A percentile compares a stretch with the other conserved stretches of the same genome.
phyloP scores from a whole-genome alignment of 345 rosid species.

The Linum usitatissimum region DNA sequence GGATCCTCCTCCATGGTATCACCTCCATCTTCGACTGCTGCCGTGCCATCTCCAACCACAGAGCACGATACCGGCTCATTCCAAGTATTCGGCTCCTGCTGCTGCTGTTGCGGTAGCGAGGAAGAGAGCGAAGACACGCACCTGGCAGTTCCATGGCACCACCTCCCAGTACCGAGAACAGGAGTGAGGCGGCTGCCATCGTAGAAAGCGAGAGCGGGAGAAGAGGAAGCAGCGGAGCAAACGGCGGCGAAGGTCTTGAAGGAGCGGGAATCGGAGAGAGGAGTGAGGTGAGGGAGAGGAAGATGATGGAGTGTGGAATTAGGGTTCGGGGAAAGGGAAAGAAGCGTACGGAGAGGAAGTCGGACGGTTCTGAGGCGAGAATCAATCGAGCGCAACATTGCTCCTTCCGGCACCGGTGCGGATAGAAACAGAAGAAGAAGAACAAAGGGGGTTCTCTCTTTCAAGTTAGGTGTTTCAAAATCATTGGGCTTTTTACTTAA shows the following conservation, averaged over 20 bases:
- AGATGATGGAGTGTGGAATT: background rate
- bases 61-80: constrained; percentile 11
- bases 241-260: background rate
- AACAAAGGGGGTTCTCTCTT: too few relatives aligned
- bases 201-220: background rate
- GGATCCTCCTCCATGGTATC: constrained; percentile 25
- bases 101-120: constrained; percentile 5
- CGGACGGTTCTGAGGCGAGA: background rate
- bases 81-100: constrained; percentile 12
- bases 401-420: background rate
- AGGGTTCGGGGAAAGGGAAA: background rate
- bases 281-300: background rate
- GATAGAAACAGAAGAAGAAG: background rate
- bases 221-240: background rate
- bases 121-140: constrained; percentile 20
- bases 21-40: background rate
- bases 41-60: constrained; percentile 10
- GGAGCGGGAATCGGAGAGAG: background rate
- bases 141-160: background rate
- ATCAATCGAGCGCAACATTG: background rate
- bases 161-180: background rate
- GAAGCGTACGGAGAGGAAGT: background rate
- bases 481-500: background rate
- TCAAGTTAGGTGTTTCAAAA: too few relatives aligned
- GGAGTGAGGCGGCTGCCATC: background rate